Evolutionary conservation across 1,139 yeast genomes (phyloP).

Genomic region (Pichia sorboxylosa): DNA sequence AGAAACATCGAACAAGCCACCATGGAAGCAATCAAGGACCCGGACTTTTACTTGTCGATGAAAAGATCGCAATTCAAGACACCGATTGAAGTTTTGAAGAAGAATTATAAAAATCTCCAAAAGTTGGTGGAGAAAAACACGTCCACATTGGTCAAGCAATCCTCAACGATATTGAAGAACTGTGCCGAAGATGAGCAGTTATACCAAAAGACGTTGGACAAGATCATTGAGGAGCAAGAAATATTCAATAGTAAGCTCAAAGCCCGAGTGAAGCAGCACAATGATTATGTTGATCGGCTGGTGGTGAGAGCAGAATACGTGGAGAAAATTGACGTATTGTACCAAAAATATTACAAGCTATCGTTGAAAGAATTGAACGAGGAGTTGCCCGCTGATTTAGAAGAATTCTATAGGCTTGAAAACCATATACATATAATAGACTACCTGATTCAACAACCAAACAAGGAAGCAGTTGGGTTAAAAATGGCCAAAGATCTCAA

Average conservation of each 20-base stretch:
- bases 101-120: slow-evolving; percentile 46
- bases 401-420: slow-evolving; percentile 50
- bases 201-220: slow-evolving; percentile 21
- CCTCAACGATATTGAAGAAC: slow-evolving; percentile 29
- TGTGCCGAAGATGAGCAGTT: slow-evolving; percentile 22
- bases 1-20: no score
- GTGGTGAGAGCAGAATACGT: slow-evolving; percentile 34
- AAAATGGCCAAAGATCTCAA: slow-evolving; percentile 19
- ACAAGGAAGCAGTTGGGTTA: slow-evolving; percentile 33
- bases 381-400: slow-evolving; percentile 1
- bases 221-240: slow-evolving; percentile 37
- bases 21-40: slow-evolving; percentile 6
- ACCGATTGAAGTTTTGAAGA: slow-evolving; percentile 49
- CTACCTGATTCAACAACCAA: slow-evolving; percentile 34
- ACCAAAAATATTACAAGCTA: background rate
- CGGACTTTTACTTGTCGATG: slow-evolving; percentile 5
- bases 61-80: slow-evolving; percentile 37
- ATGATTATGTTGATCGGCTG: slow-evolving; percentile 39
- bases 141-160: slow-evolving; percentile 24
- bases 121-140: slow-evolving; percentile 46
- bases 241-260: slow-evolving; percentile 34
- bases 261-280: slow-evolving; percentile 34
- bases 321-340: slow-evolving; percentile 22
- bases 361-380: background rate
- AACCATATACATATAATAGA: slow-evolving; percentile 49